Percentiles rank a stretch among this genome's conserved stretches.
phyloP scores from a whole-genome alignment of 2,329 filamentous ascomycete species.

The Neoarthrinium moseri region DNA sequence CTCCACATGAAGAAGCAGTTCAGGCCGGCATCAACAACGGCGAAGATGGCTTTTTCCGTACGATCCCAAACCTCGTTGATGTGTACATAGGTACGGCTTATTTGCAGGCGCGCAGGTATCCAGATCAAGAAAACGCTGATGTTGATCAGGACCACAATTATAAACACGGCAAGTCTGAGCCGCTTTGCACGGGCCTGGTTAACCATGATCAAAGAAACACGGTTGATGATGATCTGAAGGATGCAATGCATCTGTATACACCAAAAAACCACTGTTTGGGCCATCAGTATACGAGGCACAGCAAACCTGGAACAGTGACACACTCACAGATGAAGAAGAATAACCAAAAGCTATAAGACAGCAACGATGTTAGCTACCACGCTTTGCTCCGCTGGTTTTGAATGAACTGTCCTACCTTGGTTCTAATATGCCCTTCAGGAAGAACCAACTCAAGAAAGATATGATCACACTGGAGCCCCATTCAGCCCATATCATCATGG shows the following conservation, averaged over 20 bases:
- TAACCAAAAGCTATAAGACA: slow-evolving; percentile 5
- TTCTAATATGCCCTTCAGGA: slow-evolving; percentile 6
- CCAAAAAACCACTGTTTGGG: neutral
- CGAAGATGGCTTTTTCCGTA: slow-evolving; percentile 49
- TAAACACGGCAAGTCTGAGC: slow-evolving; percentile 43
- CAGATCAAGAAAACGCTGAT: slow-evolving; percentile 53
- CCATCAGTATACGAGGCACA: neutral
- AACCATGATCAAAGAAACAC: slow-evolving; percentile 44
- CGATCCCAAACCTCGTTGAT: slow-evolving; percentile 53
- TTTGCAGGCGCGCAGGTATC: slow-evolving; percentile 49
- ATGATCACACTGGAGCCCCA: slow-evolving; percentile 25
- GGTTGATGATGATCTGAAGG: slow-evolving; percentile 55
- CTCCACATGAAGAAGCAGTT: slow-evolving; percentile 50
- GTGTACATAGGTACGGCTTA: slow-evolving; percentile 36
- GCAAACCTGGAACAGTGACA: neutral
- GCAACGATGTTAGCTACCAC: neutral
- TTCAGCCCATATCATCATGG: slow-evolving; percentile 34
- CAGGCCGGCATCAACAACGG: slow-evolving; percentile 44
- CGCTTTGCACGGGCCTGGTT: slow-evolving; percentile 31
- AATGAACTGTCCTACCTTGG: slow-evolving; percentile 5
- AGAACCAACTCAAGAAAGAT: slow-evolving; percentile 28
- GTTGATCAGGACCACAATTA: slow-evolving; percentile 47
- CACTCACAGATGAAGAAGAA: slow-evolving; percentile 12
- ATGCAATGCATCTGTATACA: slow-evolving; percentile 44
- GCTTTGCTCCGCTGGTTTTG: too few relatives aligned